Evolutionary conservation across 2,329 filamentous ascomycete species (phyloP), one percentile per base, ranked within the genome.

Genomic region (Immersiporthe knoxdaviesiana): DNA sequence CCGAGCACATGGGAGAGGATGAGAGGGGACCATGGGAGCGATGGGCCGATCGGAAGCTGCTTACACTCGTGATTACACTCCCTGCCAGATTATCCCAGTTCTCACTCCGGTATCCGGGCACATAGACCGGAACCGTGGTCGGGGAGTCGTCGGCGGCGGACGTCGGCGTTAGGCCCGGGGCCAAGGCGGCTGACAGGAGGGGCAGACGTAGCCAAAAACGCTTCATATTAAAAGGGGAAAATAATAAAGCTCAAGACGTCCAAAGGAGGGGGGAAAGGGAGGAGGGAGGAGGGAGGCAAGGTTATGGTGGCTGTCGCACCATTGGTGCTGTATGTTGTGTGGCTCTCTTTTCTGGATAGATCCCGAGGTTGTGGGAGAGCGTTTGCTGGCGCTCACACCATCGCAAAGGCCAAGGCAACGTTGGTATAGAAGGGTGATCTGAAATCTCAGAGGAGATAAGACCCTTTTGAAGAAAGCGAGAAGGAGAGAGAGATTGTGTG

Each of bases 1-100:
- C 11, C 30, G 16, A 32, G 7, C 54, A 60, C 18, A 39, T 18
- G 35, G 32, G 7, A 35, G 39, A 44, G 14, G 24, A 3, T 32
- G 35, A 62, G 24, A 39, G 12, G 18, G 18, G n/a, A 2, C 12
- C 21, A 73, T 68, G 72, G 74, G 7, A 75, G 76, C 12, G 75
- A 68, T 21, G 44, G n/a, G n/a, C n/a, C 21, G 2, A 10, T 47
- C 21, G 44, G 41, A n/a, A 47, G 18, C 44, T 47, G 21, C 80
- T 65, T 78, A 84, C 83, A 70, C 77, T 82, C 44, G 78, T 78
- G 24, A 85, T 72, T 63, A 85, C 76, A 73, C 82, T 85, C 18
- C 83, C 83, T 61, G 82, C 81, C 62, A 84, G 75, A 4, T 79
- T 72, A 14, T 79, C 79, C 83, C 83, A 85, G 44, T 80, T 78